Conservation (phyloP, 2,329 filamentous ascomycete species). For the Aspergillus sp. region DNA sequence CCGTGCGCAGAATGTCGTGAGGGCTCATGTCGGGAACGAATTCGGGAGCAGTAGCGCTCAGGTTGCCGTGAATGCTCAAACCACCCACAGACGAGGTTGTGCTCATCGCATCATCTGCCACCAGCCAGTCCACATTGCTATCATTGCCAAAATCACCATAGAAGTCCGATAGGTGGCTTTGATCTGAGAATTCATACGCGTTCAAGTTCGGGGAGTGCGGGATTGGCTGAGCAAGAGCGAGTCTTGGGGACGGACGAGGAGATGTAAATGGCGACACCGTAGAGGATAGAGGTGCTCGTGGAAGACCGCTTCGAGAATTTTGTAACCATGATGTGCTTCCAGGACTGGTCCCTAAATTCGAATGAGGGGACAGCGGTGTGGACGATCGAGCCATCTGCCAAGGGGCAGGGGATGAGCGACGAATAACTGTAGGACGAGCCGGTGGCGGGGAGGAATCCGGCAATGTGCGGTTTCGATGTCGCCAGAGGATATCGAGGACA, state of each 20-base stretch:
- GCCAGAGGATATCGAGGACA: conserved; percentile 85
- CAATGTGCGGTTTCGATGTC: conserved; percentile 42
- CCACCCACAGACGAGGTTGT: conserved; percentile 76
- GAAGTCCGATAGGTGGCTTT: conserved; percentile 76
- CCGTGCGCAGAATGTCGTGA: conserved; percentile 95
- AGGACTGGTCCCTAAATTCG: conserved; percentile 73
- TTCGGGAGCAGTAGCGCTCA: conserved; percentile 82
- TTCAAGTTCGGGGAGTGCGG: conserved; percentile 93
- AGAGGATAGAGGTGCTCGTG: conserved; percentile 71
- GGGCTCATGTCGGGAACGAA: conserved; percentile 91
- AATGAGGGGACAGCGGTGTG: conserved; percentile 81
- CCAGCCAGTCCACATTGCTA: conserved; percentile 88
- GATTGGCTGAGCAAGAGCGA: conserved; percentile 89
- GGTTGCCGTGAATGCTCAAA: conserved; percentile 63
- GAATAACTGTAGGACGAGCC: conserved; percentile 83
- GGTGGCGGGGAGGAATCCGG: conserved; percentile 75
- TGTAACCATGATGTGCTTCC: conserved; percentile 78
- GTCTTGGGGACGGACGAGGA: conserved; percentile 84
- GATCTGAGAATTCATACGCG: conserved; percentile 91
- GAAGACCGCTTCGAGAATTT: conserved; percentile 70
- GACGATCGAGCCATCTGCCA: conserved; percentile 77
- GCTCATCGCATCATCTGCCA: conserved; percentile 79
- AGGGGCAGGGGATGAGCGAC: conserved; percentile 85
- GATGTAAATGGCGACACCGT: conserved; percentile 90
- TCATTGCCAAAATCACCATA: conserved; percentile 91